Percentiles rank a stretch among this genome's conserved stretches.
Evolutionary conservation across 768 basidiomycete genomes (phyloP).

Genomic region (Imleria badia): DNA sequence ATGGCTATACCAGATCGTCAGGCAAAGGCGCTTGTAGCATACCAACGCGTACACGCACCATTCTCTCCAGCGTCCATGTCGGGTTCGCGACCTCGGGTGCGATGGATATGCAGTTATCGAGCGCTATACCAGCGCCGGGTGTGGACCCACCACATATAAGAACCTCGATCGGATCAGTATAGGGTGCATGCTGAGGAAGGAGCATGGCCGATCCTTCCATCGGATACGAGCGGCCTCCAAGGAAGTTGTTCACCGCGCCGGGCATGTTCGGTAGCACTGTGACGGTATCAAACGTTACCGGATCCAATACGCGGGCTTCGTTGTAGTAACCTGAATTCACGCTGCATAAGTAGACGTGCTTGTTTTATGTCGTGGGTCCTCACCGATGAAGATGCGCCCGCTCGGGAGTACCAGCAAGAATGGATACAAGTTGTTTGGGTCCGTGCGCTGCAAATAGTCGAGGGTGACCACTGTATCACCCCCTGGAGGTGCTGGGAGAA

Average conservation of each 20-base stretch:
- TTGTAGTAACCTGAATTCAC: slow-evolving; percentile 66
- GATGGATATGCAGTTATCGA: slow-evolving; percentile 74
- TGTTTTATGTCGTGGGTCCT: slow-evolving; percentile 16
- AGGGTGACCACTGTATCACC: slow-evolving; percentile 60
- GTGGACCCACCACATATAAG: slow-evolving; percentile 79
- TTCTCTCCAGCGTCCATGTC: slow-evolving; percentile 73
- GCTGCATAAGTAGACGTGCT: not conserved
- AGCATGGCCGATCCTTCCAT: slow-evolving; percentile 70
- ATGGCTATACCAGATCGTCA: slow-evolving; percentile 45
- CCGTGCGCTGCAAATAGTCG: slow-evolving; percentile 67
- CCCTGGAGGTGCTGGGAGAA: slow-evolving; percentile 65
- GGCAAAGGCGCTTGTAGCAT: not conserved
- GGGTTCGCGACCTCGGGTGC: slow-evolving; percentile 61
- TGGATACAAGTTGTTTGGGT: slow-evolving; percentile 81
- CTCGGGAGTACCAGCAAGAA: slow-evolving; percentile 73
- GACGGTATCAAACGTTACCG: slow-evolving; percentile 61
- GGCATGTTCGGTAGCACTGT: slow-evolving; percentile 68
- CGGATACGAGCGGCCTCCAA: slow-evolving; percentile 77
- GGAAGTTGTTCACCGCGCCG: slow-evolving; percentile 67
- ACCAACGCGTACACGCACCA: slow-evolving; percentile 48
- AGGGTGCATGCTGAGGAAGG: slow-evolving; percentile 70
- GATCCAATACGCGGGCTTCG: slow-evolving; percentile 74
- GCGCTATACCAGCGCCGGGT: slow-evolving; percentile 44
- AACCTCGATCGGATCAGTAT: slow-evolving; percentile 67
- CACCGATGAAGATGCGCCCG: slow-evolving; percentile 68